Evolutionary conservation across 2,329 filamentous ascomycete genomes (phyloP).

Genomic region (Penicillium italicum): DNA sequence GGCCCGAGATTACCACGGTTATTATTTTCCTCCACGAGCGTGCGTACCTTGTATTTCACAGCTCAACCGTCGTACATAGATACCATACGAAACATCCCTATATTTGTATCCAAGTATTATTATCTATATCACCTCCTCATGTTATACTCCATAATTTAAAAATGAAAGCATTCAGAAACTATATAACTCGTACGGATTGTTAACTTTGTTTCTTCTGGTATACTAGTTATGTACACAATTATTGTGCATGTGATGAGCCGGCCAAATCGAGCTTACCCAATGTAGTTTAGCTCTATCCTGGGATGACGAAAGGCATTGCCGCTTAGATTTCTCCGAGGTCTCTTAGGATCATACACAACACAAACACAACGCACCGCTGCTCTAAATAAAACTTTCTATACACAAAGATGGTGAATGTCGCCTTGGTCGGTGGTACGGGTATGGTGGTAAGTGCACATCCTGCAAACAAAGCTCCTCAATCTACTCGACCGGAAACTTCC

Average conservation of each 20-base stretch:
- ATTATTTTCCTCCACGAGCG: slow-evolving; percentile 63
- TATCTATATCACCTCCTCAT: too few relatives aligned
- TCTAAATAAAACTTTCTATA: background rate
- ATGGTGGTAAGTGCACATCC: slow-evolving; percentile 45
- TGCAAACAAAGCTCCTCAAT: background rate
- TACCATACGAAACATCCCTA: too few relatives aligned
- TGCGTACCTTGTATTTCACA: slow-evolving; percentile 28
- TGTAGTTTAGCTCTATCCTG: background rate
- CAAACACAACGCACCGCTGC: background rate
- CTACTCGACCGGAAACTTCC: background rate
- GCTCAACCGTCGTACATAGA: too few relatives aligned
- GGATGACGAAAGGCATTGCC: background rate
- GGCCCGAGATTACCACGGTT: slow-evolving; percentile 62
- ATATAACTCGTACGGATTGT: too few relatives aligned
- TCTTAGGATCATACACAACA: background rate
- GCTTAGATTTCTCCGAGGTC: background rate
- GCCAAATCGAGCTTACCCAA: background rate
- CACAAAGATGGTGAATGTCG: slow-evolving; percentile 43
- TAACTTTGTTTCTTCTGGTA: background rate
- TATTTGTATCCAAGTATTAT: too few relatives aligned
- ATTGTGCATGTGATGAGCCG: background rate
- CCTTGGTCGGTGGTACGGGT: slow-evolving; percentile 47
- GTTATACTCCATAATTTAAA: too few relatives aligned
- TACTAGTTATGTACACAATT: background rate
- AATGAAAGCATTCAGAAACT: too few relatives aligned